Base-by-base conservation (phyloP, 352 stramenopile species). In the Pythium rishiriense region DNA sequence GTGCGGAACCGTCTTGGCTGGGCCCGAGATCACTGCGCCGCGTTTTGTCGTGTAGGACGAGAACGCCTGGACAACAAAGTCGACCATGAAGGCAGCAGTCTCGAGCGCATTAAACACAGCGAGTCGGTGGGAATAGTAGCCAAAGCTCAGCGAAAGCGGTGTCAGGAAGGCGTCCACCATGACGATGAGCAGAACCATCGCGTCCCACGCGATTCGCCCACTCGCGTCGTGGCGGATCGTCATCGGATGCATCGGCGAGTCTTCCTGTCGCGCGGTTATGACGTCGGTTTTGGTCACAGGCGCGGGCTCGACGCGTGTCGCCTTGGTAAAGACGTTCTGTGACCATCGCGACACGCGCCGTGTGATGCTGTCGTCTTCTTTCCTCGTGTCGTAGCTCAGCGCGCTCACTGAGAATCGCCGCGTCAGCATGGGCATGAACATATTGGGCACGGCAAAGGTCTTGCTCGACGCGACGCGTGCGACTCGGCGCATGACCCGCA, bases 31-130 rank as follows among this genome's bases (percentile, higher is more conserved):
- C 22, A 90, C 43, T 24, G 75, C 69, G 17, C 81, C 79, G 26
- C 76, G 74, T 22, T 77, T 69, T 15, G 82, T 77, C 4, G 64
- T 73, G 67, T 83, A 90, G 0, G 81, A 85, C 3, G 79, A 83
- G 17, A 90, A 63, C 24, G 75, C 65, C 62, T 90, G 80, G 17
- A 82, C 48, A 41, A 81, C 10, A 22, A 88, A 90, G 46, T 90
- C 79, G n/a, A 76, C 58, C 35, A 76, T 73, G 59, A 90, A 90
- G 8, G 84, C 47, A 4, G 73, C 52, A 11, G 75, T 82, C 41
- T 70, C 79, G 14, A 81, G 26, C 8, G 57, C 49, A 41, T 87
- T 87, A 21, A 87, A 54, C 0, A 43, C 24, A 0, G 37, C 9
- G 22, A 84, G 56, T 25, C 64, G 79, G 3, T 2, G 10, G 3